Conservation (phyloP, 495 filamentous ascomycete species). For the Apodospora peruviana region DNA sequence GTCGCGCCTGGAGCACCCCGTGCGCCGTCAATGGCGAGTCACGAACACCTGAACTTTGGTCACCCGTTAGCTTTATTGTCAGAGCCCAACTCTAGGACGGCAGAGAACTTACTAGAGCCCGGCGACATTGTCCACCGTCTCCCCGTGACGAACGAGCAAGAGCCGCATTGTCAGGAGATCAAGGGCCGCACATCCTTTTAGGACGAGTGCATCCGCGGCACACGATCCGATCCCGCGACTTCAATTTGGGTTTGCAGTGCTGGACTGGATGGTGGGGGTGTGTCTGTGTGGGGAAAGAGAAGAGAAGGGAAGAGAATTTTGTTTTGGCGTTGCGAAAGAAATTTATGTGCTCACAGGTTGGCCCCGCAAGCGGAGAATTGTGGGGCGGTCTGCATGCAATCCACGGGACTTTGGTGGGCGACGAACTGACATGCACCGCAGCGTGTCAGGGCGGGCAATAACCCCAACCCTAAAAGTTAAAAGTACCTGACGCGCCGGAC, state of each 20-base stretch:
- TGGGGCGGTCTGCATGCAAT: background rate
- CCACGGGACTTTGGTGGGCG: background rate
- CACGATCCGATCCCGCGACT: background rate
- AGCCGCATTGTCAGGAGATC: conserved; percentile 51
- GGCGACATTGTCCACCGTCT: conserved; percentile 82
- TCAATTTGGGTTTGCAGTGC: background rate
- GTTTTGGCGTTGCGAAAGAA: background rate
- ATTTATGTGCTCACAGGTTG: background rate
- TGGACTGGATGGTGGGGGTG: background rate
- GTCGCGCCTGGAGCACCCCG: conserved; percentile 67
- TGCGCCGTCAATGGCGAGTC: conserved; percentile 80
- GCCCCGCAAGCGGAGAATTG: background rate
- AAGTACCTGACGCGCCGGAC: too few species aligned
- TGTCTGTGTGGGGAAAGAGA: background rate
- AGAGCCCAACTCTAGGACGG: too few species aligned
- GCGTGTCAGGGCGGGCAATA: too few species aligned
- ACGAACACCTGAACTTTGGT: conserved; percentile 63
- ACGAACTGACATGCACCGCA: too few species aligned
- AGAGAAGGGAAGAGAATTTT: background rate
- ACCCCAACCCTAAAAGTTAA: too few species aligned
- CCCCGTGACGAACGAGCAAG: conserved; percentile 77
- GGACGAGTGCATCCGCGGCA: background rate
- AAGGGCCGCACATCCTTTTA: conserved; percentile 5
- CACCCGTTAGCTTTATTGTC: conserved; percentile 29
- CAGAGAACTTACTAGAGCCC: conserved; percentile 56